phyloP scores from a whole-genome alignment of 768 basidiomycete genomes.

The Auricularia cornea region DNA sequence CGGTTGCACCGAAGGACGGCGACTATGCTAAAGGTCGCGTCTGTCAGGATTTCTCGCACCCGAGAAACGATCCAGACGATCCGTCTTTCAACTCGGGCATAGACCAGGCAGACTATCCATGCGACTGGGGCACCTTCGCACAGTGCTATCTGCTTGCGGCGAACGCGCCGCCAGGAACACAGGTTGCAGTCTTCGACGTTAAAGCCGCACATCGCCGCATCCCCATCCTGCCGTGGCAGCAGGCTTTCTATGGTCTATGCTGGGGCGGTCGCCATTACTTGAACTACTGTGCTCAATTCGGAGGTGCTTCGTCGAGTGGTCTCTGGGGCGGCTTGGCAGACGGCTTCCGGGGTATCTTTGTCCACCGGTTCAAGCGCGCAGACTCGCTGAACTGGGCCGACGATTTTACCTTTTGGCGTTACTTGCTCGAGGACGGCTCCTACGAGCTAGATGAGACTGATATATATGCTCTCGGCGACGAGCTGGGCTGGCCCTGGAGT shows the following conservation, averaged over 20 bases:
- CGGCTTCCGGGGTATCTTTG: slow-evolving; percentile 23
- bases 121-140: slow-evolving; percentile 13
- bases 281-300: slow-evolving; percentile 26
- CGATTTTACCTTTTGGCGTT: slow-evolving; percentile 24
- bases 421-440: not conserved
- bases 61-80: slow-evolving; percentile 7
- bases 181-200: slow-evolving; percentile 10
- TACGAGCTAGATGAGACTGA: not conserved
- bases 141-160: slow-evolving; percentile 6
- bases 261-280: slow-evolving; percentile 24
- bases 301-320: slow-evolving; percentile 20
- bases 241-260: slow-evolving; percentile 18
- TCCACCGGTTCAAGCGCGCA: slow-evolving; percentile 6
- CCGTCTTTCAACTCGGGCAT: slow-evolving; percentile 16
- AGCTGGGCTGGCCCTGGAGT: slow-evolving; percentile 31
- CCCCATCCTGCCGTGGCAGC: slow-evolving; percentile 5
- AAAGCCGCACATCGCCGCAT: slow-evolving; percentile 4
- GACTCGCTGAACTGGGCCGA: slow-evolving; percentile 31
- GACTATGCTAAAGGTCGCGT: not conserved
- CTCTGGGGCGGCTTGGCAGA: slow-evolving; percentile 27
- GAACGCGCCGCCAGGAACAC: slow-evolving; percentile 5
- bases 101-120: slow-evolving; percentile 15
- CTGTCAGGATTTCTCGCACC: slow-evolving; percentile 26
- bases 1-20: not conserved
- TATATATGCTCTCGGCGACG: slow-evolving; percentile 2